phyloP scores from a whole-genome alignment of 495 filamentous ascomycete genomes.

The Ascodesmis nigricans region DNA sequence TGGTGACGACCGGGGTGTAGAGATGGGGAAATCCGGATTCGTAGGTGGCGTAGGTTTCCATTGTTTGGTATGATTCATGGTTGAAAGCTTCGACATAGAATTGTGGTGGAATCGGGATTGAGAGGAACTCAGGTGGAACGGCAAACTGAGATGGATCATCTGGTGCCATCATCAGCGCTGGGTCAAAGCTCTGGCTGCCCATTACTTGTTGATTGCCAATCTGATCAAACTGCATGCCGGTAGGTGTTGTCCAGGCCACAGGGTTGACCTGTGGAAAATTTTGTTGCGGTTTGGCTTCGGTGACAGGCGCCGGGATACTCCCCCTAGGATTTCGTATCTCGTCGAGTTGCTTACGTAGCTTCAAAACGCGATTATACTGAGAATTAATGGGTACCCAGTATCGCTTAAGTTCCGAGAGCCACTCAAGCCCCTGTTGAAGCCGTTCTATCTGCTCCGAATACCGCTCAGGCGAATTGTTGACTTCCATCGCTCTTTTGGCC shows the following conservation, averaged over 20 bases:
- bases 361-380: slow-evolving; percentile 19
- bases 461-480: slow-evolving; percentile 12
- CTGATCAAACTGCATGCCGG: slow-evolving; percentile 3
- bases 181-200: slow-evolving; percentile 12
- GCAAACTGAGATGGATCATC: slow-evolving; percentile 3
- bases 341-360: slow-evolving; percentile 6
- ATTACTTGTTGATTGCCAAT: slow-evolving; percentile 14
- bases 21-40: slow-evolving; percentile 18
- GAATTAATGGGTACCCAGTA: slow-evolving; percentile 21
- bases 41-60: slow-evolving; percentile 13
- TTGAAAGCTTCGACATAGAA: slow-evolving; percentile 18
- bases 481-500: slow-evolving; percentile 16
- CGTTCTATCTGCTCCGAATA: slow-evolving; percentile 13
- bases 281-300: slow-evolving; percentile 8
- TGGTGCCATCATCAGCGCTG: slow-evolving; percentile 6
- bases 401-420: slow-evolving; percentile 19
- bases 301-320: not conserved
- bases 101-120: slow-evolving; percentile 3
- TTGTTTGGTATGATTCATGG: slow-evolving; percentile 2
- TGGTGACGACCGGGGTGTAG: slow-evolving; percentile 6
- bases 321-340: slow-evolving; percentile 7
- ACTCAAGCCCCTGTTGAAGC: slow-evolving; percentile 13
- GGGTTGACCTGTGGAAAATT: slow-evolving; percentile 17
- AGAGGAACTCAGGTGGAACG: slow-evolving; percentile 2
- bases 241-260: slow-evolving; percentile 10